Percentiles rank a stretch among this genome's conserved stretches.
These are phyloP conservation scores for Hypoxylon perforatum DNA, from an alignment of 495 filamentous ascomycete species.

Conservation along the genomic window DNA sequence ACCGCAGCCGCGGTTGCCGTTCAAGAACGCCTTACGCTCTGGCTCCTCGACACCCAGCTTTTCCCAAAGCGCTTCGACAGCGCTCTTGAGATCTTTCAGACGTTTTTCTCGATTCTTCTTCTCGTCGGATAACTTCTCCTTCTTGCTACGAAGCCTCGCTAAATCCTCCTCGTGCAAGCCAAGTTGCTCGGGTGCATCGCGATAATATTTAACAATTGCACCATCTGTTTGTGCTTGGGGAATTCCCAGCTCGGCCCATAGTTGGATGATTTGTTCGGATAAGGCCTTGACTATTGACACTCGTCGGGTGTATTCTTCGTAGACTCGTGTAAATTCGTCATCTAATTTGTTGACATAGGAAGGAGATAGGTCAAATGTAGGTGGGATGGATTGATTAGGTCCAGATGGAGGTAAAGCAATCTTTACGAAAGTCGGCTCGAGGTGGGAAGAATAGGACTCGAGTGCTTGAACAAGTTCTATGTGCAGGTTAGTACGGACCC, in stretches of 20 bases:
- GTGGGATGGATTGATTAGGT: constrained; percentile 76
- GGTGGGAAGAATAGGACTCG: constrained; percentile 92
- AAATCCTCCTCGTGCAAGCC: constrained; percentile 91
- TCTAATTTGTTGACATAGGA: constrained; percentile 89
- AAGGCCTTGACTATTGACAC: constrained; percentile 77
- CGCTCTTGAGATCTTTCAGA: constrained; percentile 76
- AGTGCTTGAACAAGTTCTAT: constrained; percentile 91
- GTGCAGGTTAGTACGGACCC: constrained; percentile 21
- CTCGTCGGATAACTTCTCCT: constrained; percentile 91
- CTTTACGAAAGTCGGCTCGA: constrained; percentile 85
- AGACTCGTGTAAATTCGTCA: constrained; percentile 89
- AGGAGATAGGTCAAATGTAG: constrained; percentile 87
- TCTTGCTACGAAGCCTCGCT: constrained; percentile 72
- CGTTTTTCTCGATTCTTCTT: constrained; percentile 86
- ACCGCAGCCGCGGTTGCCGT: constrained; percentile 76
- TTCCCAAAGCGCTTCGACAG: constrained; percentile 88
- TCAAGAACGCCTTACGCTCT: constrained; percentile 85
- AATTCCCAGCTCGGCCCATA: constrained; percentile 95
- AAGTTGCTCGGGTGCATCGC: constrained; percentile 90
- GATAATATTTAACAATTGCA: constrained; percentile 85
- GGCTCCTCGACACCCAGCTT: constrained; percentile 82
- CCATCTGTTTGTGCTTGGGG: constrained; percentile 92
- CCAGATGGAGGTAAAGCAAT: constrained; percentile 84
- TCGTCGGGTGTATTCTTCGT: constrained; percentile 91
- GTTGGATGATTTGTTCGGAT: constrained; percentile 85